These are phyloP conservation scores for Rubia balearica DNA, from an alignment of 305 asterid genomes.

Conservation along the genomic window DNA sequence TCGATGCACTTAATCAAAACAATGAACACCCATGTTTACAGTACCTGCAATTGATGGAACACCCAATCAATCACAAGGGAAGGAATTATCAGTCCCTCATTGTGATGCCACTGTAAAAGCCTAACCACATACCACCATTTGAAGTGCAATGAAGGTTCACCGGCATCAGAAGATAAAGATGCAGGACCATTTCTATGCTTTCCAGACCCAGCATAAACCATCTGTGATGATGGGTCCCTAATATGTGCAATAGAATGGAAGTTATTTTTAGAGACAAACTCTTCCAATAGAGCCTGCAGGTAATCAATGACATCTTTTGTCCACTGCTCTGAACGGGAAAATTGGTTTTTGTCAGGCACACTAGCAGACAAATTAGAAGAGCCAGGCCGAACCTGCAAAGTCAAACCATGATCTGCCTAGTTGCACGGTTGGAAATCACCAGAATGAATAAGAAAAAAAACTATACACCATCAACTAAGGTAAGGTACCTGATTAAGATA, in stretches of 20 bases:
- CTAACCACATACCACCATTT: slow-evolving; percentile 99
- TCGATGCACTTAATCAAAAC: slow-evolving; percentile 4
- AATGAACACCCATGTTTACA: slow-evolving; percentile 11
- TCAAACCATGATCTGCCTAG: slow-evolving; percentile 26
- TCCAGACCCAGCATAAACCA: slow-evolving; percentile 55
- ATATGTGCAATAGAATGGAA: slow-evolving; percentile 47
- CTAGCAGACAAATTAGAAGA: slow-evolving; percentile 71
- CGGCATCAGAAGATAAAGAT: slow-evolving; percentile 47
- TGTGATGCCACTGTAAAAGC: slow-evolving; percentile 90
- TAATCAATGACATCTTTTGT: slow-evolving; percentile 92
- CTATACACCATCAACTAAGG: slow-evolving; percentile 9
- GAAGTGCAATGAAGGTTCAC: slow-evolving; percentile 79
- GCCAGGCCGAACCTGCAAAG: slow-evolving; percentile 70
- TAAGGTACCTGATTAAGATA: slow-evolving; percentile 90
- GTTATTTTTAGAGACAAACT: slow-evolving; percentile 60
- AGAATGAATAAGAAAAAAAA: slow-evolving; percentile 16
- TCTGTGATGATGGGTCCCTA: slow-evolving; percentile 65
- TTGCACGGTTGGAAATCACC: slow-evolving; percentile 17
- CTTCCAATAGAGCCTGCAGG: slow-evolving; percentile 87
- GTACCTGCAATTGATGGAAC: slow-evolving; percentile 93
- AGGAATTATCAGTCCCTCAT: slow-evolving; percentile 85
- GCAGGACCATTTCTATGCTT: slow-evolving; percentile 53
- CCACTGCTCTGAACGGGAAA: slow-evolving; percentile 93
- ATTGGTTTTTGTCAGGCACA: slow-evolving; percentile 63
- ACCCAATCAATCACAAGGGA: slow-evolving; percentile 94